A percentile compares a stretch with the other conserved stretches of the same genome.
These are phyloP conservation scores for Aristolochia fimbriata DNA, from an alignment of 164 flowering plant genomes.

Conservation along the genomic window DNA sequence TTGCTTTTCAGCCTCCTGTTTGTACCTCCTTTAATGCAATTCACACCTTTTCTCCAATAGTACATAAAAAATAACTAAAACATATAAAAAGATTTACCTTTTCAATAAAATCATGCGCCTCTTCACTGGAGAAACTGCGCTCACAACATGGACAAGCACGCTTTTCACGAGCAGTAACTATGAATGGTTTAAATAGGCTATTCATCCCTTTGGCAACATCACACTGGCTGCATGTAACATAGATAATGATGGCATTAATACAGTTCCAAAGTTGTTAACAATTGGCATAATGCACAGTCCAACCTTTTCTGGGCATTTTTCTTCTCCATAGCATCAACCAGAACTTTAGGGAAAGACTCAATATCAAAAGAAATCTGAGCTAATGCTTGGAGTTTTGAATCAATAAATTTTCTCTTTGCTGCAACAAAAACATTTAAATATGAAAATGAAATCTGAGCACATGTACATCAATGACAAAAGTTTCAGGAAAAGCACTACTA, in stretches of 20 bases:
- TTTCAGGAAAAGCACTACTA: too few species aligned
- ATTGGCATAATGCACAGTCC: neutral
- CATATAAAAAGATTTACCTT: slow-evolving; percentile 46
- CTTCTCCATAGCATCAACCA: slow-evolving; percentile 62
- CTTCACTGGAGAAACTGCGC: slow-evolving; percentile 80
- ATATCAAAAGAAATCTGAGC: slow-evolving; percentile 38
- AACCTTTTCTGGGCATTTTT: slow-evolving; percentile 85
- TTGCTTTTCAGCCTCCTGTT: too few species aligned
- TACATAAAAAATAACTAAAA: neutral
- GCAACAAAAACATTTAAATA: slow-evolving; percentile 13
- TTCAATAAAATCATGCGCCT: slow-evolving; percentile 87
- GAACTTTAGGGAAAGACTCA: slow-evolving; percentile 50
- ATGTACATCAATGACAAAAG: too few species aligned
- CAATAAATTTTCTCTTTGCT: slow-evolving; percentile 74
- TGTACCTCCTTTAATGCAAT: too few species aligned
- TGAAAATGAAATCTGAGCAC: too few species aligned
- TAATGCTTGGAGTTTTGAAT: slow-evolving; percentile 54
- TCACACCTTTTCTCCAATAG: too few species aligned
- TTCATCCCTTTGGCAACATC: slow-evolving; percentile 87
- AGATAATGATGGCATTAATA: slow-evolving; percentile 1
- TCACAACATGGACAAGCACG: slow-evolving; percentile 97
- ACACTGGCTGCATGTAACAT: slow-evolving; percentile 51
- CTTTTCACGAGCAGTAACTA: slow-evolving; percentile 84
- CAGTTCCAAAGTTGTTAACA: neutral
- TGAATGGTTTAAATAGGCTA: slow-evolving; percentile 92